Evolutionary conservation across 1,284 basidiomycete genomes (phyloP).

Genomic region (Moesziomyces globuligerus): DNA sequence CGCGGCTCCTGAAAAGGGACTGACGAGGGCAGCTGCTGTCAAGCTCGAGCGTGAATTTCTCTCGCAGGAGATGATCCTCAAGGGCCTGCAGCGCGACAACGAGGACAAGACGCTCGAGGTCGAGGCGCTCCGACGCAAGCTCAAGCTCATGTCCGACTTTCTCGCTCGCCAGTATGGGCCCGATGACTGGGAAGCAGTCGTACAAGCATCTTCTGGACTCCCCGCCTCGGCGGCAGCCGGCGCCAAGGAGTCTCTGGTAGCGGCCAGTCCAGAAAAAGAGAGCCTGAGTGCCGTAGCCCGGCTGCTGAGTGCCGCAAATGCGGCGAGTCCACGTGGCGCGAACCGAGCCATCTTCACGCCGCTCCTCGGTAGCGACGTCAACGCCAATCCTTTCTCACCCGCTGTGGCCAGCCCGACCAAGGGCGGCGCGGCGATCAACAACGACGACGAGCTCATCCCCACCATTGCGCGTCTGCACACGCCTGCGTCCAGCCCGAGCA

Average conservation of each 20-base stretch:
- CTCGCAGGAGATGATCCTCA: constrained; percentile 59
- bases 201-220: constrained; percentile 21
- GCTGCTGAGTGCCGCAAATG: constrained; percentile 17
- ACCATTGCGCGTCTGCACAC: constrained; percentile 40
- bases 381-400: constrained; percentile 28
- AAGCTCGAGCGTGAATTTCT: constrained; percentile 60
- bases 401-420: constrained; percentile 26
- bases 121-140: constrained; percentile 45
- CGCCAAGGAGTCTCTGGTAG: constrained; percentile 5
- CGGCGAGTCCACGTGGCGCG: constrained; percentile 24
- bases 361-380: constrained; percentile 14
- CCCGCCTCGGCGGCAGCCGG: constrained; percentile 1
- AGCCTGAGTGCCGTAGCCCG: constrained; percentile 35
- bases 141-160: constrained; percentile 54
- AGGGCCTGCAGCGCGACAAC: constrained; percentile 59
- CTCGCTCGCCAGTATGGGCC: constrained; percentile 48
- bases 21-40: constrained; percentile 46
- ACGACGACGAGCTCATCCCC: constrained; percentile 45
- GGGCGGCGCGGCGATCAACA: constrained; percentile 24
- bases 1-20: constrained; percentile 21
- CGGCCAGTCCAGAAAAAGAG: constrained; percentile 34
- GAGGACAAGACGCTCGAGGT: constrained; percentile 60
- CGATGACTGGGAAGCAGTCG: constrained; percentile 53
- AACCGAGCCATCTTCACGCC: constrained; percentile 22
- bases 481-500: constrained; percentile 30